A percentile compares a stretch with the other conserved stretches of the same genome.
Evolutionary conservation across 345 rosid genomes (phyloP).

Genomic region (Triadica sebifera): DNA sequence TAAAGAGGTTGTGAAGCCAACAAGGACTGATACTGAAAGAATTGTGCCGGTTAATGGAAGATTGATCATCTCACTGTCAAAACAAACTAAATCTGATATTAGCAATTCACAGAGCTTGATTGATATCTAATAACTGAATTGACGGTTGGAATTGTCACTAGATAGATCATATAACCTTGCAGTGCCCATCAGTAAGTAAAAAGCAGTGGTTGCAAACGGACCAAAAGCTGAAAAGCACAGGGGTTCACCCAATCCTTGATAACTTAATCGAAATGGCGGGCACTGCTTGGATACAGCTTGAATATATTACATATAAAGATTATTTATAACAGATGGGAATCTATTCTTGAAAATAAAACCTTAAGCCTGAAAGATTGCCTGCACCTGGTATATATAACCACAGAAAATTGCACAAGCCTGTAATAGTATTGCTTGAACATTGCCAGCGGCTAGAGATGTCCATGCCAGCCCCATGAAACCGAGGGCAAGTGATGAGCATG

Average conservation of each 20-base stretch:
- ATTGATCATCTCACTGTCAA: conserved; percentile 45
- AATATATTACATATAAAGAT: neutral
- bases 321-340: neutral
- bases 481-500: conserved; percentile 46
- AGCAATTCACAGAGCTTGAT: neutral
- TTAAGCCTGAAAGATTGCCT: neutral
- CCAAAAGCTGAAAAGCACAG: conserved; percentile 91
- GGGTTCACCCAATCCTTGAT: conserved; percentile 93
- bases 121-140: neutral
- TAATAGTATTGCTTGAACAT: conserved; percentile 50
- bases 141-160: neutral
- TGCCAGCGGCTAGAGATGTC: conserved; percentile 58
- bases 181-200: conserved; percentile 62
- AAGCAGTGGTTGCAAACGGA: conserved; percentile 89
- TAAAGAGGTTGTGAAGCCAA: conserved; percentile 79
- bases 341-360: neutral
- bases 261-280: conserved; percentile 91
- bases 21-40: conserved; percentile 63
- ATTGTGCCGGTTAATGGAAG: conserved; percentile 53
- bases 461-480: conserved; percentile 62
- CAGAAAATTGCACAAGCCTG: conserved; percentile 64
- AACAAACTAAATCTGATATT: conserved; percentile 4
- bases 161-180: conserved; percentile 41
- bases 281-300: conserved; percentile 42
- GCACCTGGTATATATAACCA: conserved; percentile 83